phyloP scores from a whole-genome alignment of 2,329 filamentous ascomycete genomes.

The Aspergillus intermedius region DNA sequence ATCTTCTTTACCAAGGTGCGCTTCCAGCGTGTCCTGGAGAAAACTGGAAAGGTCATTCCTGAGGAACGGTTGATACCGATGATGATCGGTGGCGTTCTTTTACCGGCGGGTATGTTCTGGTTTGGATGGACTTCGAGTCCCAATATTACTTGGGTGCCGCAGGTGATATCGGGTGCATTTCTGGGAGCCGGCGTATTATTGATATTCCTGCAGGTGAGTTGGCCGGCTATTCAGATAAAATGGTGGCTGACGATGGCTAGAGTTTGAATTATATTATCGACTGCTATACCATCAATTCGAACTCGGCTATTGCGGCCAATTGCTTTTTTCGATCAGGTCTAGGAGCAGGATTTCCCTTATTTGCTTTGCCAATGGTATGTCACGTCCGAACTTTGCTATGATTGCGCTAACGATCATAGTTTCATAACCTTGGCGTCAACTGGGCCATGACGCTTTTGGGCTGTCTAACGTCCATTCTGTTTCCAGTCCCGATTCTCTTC shows the following conservation, averaged over 20 bases:
- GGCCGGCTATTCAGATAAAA: not conserved
- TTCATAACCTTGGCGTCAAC: constrained; percentile 21
- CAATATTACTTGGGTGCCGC: constrained; percentile 40
- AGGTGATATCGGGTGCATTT: constrained; percentile 39
- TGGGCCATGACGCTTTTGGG: constrained; percentile 25
- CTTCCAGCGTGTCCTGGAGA: constrained; percentile 17
- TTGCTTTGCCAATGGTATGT: constrained; percentile 14
- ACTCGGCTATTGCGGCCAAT: constrained; percentile 29
- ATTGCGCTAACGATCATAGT: constrained; percentile 12
- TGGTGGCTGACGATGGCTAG: constrained; percentile 1
- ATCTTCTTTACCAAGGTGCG: constrained; percentile 25
- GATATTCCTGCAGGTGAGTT: constrained; percentile 25
- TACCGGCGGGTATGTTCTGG: constrained; percentile 46
- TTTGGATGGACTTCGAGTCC: constrained; percentile 44
- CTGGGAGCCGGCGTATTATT: constrained; percentile 40
- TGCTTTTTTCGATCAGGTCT: constrained; percentile 22
- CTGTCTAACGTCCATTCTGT: constrained; percentile 19
- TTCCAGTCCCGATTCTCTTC: constrained; percentile 40
- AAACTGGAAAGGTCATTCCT: constrained; percentile 14
- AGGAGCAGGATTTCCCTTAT: constrained; percentile 25
- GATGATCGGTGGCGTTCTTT: constrained; percentile 37
- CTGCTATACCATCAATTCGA: constrained; percentile 25
- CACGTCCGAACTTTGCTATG: not conserved
- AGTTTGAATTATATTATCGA: constrained; percentile 31
- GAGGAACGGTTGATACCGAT: constrained; percentile 44